These are phyloP conservation scores for Asterionellopsis glacialis DNA, from an alignment of 108 stramenopile genomes.

Conservation along the genomic window DNA sequence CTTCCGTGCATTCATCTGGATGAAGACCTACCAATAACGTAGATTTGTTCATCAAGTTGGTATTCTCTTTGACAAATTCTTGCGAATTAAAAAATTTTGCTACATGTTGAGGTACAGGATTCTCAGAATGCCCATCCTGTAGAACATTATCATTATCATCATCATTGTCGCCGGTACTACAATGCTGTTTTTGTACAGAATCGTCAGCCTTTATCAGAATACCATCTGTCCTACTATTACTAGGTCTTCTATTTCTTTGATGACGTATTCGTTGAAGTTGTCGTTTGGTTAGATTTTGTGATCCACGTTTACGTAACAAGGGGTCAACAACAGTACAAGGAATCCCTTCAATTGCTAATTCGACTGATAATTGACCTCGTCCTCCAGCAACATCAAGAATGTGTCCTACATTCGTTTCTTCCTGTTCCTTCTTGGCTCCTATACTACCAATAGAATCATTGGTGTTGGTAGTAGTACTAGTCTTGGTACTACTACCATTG, in stretches of 20 bases:
- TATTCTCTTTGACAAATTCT: conserved; percentile 9
- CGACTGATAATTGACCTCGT: conserved; percentile 61
- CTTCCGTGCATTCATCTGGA: conserved; percentile 69
- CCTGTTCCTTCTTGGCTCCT: too few species aligned
- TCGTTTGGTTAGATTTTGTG: not conserved
- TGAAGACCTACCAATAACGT: conserved; percentile 53
- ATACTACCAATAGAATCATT: too few species aligned
- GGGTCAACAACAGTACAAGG: conserved; percentile 60
- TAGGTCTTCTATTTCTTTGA: conserved; percentile 22
- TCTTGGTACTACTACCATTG: not conserved
- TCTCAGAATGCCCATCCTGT: conserved; percentile 12
- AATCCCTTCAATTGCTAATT: conserved; percentile 41
- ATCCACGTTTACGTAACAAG: conserved; percentile 44
- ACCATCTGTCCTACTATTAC: not conserved
- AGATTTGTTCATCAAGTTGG: conserved; percentile 16
- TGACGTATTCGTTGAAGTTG: not conserved
- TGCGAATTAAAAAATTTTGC: too few species aligned
- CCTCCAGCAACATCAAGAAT: conserved; percentile 71
- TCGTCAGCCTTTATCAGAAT: too few species aligned
- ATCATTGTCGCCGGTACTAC: too few species aligned
- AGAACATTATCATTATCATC: too few species aligned
- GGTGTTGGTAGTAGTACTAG: too few species aligned
- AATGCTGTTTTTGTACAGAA: too few species aligned
- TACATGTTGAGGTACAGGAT: not conserved
- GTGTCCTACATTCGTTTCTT: conserved; percentile 12